Evolutionary conservation across 2,329 filamentous ascomycete species (phyloP).

Genomic region (Epichloe scottii): DNA sequence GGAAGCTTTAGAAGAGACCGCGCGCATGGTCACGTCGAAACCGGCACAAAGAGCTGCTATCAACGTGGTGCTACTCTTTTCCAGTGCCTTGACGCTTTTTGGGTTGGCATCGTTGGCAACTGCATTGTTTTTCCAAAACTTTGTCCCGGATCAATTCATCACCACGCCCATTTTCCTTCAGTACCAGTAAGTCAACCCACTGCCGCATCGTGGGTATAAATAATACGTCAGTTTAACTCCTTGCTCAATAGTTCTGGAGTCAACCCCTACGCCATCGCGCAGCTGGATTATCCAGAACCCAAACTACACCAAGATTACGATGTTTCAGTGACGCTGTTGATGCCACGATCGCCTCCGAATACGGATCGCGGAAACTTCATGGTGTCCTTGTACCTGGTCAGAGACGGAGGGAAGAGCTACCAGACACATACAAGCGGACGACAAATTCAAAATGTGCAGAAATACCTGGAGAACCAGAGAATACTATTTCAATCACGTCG

Average conservation of each 20-base stretch:
- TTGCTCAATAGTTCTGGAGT: constrained; percentile 26
- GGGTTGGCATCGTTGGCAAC: constrained; percentile 36
- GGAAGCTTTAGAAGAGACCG: constrained; percentile 25
- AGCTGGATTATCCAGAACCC: constrained; percentile 37
- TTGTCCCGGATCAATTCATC: constrained; percentile 42
- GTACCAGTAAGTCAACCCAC: constrained; percentile 36
- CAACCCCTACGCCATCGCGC: constrained; percentile 41
- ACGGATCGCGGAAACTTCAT: constrained; percentile 83
- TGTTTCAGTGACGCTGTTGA: constrained; percentile 57
- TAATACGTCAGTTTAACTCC: constrained; percentile 6
- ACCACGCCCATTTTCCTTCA: constrained; percentile 42
- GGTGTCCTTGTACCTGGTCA: constrained; percentile 64
- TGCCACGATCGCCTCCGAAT: constrained; percentile 71
- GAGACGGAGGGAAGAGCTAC: constrained; percentile 10
- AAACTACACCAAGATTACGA: constrained; percentile 73
- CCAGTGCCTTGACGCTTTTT: constrained; percentile 31
- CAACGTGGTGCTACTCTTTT: constrained; percentile 31
- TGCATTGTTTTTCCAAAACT: constrained; percentile 41
- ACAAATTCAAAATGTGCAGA: constrained; percentile 11
- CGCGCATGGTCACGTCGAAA: constrained; percentile 34
- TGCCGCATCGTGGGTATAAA: background rate
- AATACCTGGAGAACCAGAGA: constrained; percentile 22
- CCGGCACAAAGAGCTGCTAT: constrained; percentile 37
- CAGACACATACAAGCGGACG: background rate
- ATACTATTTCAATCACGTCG: constrained; percentile 55